Evolutionary conservation across 805 yeast species (phyloP).

Genomic region (Yamadazyma sp.): DNA sequence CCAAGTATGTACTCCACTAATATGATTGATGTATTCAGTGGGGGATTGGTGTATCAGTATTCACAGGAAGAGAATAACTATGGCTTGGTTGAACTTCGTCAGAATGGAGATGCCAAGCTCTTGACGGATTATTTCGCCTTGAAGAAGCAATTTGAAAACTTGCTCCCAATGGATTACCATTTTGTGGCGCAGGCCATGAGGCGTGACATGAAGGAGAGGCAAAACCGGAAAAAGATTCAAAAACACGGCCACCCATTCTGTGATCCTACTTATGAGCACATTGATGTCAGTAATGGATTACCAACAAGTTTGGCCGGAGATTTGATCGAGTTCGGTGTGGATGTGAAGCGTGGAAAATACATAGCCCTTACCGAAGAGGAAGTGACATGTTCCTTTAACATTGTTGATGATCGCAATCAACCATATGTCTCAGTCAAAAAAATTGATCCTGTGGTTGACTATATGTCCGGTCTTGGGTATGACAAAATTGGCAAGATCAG

Average conservation of each 20-base stretch:
- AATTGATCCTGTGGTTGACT: slow-evolving; percentile 13
- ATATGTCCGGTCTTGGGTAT: slow-evolving; percentile 19
- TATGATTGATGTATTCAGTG: slow-evolving; percentile 78
- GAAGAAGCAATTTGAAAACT: slow-evolving; percentile 42
- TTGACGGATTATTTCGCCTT: slow-evolving; percentile 45
- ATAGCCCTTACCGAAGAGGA: slow-evolving; percentile 46
- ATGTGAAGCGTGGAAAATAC: slow-evolving; percentile 47
- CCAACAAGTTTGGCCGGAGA: slow-evolving; percentile 45
- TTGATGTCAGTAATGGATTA: slow-evolving; percentile 43
- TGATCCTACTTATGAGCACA: slow-evolving; percentile 30
- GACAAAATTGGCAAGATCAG: slow-evolving; percentile 19
- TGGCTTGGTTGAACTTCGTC: slow-evolving; percentile 60
- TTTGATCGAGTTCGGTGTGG: slow-evolving; percentile 51
- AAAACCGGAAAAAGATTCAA: slow-evolving; percentile 19
- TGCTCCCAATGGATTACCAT: slow-evolving; percentile 26
- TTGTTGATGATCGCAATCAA: slow-evolving; percentile 46
- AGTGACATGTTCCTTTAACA: slow-evolving; percentile 40
- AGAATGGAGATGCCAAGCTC: slow-evolving; percentile 43
- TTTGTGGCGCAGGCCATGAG: slow-evolving; percentile 25
- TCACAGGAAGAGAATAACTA: slow-evolving; percentile 78
- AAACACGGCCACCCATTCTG: slow-evolving; percentile 29
- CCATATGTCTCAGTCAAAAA: slow-evolving; percentile 22
- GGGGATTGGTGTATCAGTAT: slow-evolving; percentile 82
- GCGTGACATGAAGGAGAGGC: slow-evolving; percentile 23
- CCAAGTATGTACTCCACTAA: slow-evolving; percentile 62